Evolutionary conservation across 2,329 filamentous ascomycete genomes (phyloP), one percentile per base, ranked within the genome.

Genomic region (Lizonia empirigonia): DNA sequence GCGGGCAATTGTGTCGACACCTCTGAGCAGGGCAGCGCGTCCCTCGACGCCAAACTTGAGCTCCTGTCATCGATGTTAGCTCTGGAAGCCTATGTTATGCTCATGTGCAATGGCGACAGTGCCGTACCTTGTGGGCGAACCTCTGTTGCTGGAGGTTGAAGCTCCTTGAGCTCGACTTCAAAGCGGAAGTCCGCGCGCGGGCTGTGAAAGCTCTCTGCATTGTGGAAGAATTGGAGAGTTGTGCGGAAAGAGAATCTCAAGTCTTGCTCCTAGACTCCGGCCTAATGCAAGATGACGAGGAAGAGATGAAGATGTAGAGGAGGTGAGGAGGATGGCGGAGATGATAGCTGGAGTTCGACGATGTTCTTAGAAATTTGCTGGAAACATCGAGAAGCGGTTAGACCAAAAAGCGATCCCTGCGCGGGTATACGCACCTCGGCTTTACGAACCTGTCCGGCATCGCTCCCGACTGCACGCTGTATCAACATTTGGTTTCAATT

Each of bases 1-100:
- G 81, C 88, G 96, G 69, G 94, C 92, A 60, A 99, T 86, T 65
- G 94, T 97, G 77, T 99, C 94, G 62, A 97, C 92, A 85, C 94
- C 94, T 72, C 87, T 87, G 63, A 99, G 85, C 59, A 99, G 87
- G 65, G 91, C 76, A 69, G 92, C 91, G 74, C 94, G 88, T 68
- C 82, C 94, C 76, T 99, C 94, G 60, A 97, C 93, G 71, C 94
- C 94, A 65, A 99, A 99, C 82, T 96, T 97, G 75, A 99, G 85
- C 76, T 99, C 94, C 91, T 97, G 23, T 34, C 36, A 34, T 44
- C 12, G 12, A 18, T 53, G 24, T 44, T 40, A 55, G 49, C 30
- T 54, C 35, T 40, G 20, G 41, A 4, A 32, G 35, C 29, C 26
- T 15, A 37, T 13, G 15, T n/a, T n/a, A 6, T 7, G 9, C n/a